Conservation (phyloP, 441 rosid species). For the Lepidium campestre region DNA sequence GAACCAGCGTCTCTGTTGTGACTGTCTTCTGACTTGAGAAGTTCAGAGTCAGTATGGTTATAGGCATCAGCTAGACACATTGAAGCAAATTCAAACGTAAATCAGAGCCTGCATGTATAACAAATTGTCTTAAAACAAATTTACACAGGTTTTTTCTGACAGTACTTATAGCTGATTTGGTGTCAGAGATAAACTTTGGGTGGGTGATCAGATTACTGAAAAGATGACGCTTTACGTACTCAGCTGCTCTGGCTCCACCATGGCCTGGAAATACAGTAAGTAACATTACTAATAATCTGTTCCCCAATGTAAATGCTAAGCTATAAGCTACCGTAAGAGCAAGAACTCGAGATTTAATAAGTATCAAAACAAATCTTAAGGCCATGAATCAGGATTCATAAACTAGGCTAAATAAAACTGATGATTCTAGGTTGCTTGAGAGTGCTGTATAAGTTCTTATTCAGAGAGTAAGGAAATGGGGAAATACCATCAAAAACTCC, state of each 20-base stretch:
- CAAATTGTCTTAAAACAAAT: not conserved
- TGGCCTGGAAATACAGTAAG: constrained; percentile 54
- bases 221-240: constrained; percentile 84
- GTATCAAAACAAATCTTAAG: not conserved
- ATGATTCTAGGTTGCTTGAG: not conserved
- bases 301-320: not conserved
- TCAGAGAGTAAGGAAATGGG: not conserved
- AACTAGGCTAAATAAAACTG: not conserved
- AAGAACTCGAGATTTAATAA: not conserved
- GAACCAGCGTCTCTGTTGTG: constrained; percentile 92
- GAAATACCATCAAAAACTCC: constrained; percentile 90
- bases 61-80: constrained; percentile 74
- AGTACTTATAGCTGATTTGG: constrained; percentile 84
- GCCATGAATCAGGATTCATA: not conserved
- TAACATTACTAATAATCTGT: not conserved
- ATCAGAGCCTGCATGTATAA: constrained; percentile 7
- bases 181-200: constrained; percentile 88
- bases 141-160: not conserved
- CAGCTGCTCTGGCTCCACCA: constrained; percentile 97
- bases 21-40: constrained; percentile 77
- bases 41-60: constrained; percentile 81
- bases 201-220: constrained; percentile 88
- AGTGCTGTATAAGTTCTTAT: not conserved
- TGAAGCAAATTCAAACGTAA: not conserved
- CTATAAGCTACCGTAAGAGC: not conserved